A percentile compares a stretch with the other conserved stretches of the same genome.
Evolutionary conservation across 1,284 basidiomycete genomes (phyloP).

Genomic region (Vanrija pseudolonga): DNA sequence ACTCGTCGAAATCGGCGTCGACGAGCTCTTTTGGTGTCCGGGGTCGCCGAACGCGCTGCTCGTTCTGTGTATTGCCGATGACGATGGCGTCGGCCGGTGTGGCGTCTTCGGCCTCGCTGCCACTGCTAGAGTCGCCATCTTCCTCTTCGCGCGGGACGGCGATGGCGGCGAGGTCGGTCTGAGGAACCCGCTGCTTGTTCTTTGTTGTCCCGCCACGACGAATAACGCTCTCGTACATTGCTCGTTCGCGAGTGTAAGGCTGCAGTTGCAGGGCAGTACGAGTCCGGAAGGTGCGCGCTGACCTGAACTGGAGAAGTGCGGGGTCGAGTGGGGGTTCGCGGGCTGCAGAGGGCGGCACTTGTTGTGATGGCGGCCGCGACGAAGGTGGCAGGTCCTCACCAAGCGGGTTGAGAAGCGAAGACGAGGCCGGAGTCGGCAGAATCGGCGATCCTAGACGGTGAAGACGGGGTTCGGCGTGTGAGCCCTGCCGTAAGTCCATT

Average conservation of each 20-base stretch:
- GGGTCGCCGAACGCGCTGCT: conserved; percentile 3
- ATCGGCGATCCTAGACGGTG: too few relatives aligned
- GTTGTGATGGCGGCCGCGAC: not conserved
- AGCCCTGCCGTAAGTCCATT: too few relatives aligned
- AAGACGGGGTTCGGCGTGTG: too few relatives aligned
- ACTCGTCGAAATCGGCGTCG: conserved; percentile 41
- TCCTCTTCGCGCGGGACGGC: conserved; percentile 15
- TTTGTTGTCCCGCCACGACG: conserved; percentile 27
- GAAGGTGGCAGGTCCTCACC: not conserved
- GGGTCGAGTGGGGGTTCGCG: conserved; percentile 21
- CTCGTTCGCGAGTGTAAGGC: conserved; percentile 46
- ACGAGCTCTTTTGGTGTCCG: conserved; percentile 16
- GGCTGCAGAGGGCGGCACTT: not conserved
- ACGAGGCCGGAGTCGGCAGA: not conserved
- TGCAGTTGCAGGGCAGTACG: conserved; percentile 48
- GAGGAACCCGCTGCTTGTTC: conserved; percentile 5
- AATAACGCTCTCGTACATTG: conserved; percentile 40
- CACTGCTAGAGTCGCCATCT: not conserved
- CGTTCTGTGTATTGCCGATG: conserved; percentile 33
- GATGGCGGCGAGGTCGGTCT: conserved; percentile 13
- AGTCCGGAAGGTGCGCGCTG: conserved; percentile 43
- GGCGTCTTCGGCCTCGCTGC: conserved; percentile 4
- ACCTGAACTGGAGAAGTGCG: conserved; percentile 39
- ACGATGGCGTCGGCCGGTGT: conserved; percentile 31
- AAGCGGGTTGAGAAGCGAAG: not conserved